These are phyloP conservation scores for Colletotrichum tropicale DNA, from an alignment of 2,329 filamentous ascomycete species.

Conservation along the genomic window DNA sequence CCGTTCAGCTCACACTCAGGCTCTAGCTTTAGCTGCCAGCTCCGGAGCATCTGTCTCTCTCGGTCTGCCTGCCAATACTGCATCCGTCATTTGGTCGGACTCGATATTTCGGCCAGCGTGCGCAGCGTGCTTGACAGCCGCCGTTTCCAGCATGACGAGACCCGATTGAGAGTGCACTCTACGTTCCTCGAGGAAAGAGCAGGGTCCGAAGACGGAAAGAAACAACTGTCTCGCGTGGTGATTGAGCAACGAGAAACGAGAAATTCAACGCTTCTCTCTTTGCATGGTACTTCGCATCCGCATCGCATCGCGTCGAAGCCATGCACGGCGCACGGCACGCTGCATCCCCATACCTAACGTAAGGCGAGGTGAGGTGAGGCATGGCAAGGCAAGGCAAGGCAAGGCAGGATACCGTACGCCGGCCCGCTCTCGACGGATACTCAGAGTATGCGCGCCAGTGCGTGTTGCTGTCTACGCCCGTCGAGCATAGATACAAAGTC, in stretches of 20 bases:
- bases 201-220: not conserved
- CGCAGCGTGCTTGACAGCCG: not conserved
- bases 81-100: conserved; percentile 4
- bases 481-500: not conserved
- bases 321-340: not conserved
- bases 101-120: not conserved
- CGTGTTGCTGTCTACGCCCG: not conserved
- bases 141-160: conserved; percentile 5
- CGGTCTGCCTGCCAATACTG: not conserved
- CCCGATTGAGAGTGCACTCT: not conserved
- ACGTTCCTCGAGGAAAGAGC: not conserved
- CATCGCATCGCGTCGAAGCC: not conserved
- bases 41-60: not conserved
- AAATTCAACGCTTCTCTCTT: not conserved
- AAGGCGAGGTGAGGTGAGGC: not conserved
- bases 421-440: not conserved
- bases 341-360: not conserved
- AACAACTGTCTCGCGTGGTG: not conserved
- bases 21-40: not conserved
- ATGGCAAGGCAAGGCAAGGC: too few species aligned
- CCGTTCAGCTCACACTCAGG: not conserved
- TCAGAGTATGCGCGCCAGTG: conserved; percentile 4
- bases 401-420: not conserved
- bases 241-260: not conserved
- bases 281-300: conserved; percentile 11